Conservation (phyloP, 2,329 filamentous ascomycete species). For the Coniochaeta sp. region DNA sequence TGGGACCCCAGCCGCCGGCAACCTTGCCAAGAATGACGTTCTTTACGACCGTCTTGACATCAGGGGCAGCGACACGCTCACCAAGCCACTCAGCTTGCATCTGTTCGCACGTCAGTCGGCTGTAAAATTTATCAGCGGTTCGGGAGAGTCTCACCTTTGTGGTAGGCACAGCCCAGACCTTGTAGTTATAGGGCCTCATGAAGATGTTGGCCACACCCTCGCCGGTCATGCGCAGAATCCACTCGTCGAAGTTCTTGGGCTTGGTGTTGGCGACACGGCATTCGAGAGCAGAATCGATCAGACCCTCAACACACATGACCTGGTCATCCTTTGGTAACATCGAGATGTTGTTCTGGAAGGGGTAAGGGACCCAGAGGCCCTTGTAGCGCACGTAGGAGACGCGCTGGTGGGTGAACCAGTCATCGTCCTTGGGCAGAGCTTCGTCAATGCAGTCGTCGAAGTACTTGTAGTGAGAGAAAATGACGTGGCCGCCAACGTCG, state of each 20-base stretch:
- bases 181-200: slow-evolving; percentile 99
- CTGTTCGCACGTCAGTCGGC: slow-evolving; percentile 34
- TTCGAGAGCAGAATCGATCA: slow-evolving; percentile 91
- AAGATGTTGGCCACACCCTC: slow-evolving; percentile 86
- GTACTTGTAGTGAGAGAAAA: slow-evolving; percentile 99
- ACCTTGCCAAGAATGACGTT: slow-evolving; percentile 96
- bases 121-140: neutral
- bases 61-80: slow-evolving; percentile 94
- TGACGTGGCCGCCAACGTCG: slow-evolving; percentile 96
- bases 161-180: slow-evolving; percentile 98
- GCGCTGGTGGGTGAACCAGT: slow-evolving; percentile 97
- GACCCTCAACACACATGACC: slow-evolving; percentile 85
- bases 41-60: slow-evolving; percentile 86
- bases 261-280: slow-evolving; percentile 81
- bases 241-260: slow-evolving; percentile 96
- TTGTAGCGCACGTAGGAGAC: slow-evolving; percentile 99
- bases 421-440: slow-evolving; percentile 84
- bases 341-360: slow-evolving; percentile 99
- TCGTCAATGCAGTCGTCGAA: slow-evolving; percentile 99
- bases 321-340: slow-evolving; percentile 97
- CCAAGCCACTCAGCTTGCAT: slow-evolving; percentile 99
- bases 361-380: slow-evolving; percentile 94
- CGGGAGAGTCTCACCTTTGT: slow-evolving; percentile 64
- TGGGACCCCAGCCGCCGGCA: slow-evolving; percentile 96
- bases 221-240: slow-evolving; percentile 91